These are phyloP conservation scores for Neopestalotiopsis rosae DNA, from an alignment of 2,329 filamentous ascomycete species.

Conservation along the genomic window DNA sequence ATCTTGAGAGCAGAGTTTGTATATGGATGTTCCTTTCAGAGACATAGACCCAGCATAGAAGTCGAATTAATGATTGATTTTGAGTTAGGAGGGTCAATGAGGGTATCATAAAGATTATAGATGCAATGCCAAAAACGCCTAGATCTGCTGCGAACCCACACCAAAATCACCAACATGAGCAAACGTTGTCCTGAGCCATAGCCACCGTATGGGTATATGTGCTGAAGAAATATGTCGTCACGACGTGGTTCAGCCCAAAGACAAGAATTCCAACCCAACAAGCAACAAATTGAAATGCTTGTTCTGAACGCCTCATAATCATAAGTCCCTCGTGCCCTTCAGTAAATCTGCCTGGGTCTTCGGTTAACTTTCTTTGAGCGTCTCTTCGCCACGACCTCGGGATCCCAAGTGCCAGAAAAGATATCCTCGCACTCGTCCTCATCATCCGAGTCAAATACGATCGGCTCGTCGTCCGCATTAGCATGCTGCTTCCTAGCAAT, in stretches of 20 bases:
- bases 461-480: conserved; percentile 30
- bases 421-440: conserved; percentile 72
- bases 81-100: background rate
- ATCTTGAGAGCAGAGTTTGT: conserved; percentile 8
- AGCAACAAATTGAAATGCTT: background rate
- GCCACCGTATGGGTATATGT: background rate
- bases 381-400: conserved; percentile 54
- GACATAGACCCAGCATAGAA: background rate
- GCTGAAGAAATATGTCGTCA: background rate
- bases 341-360: background rate
- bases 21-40: background rate
- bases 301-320: background rate
- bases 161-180: background rate
- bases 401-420: conserved; percentile 67
- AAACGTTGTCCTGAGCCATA: background rate
- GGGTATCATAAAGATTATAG: conserved; percentile 11
- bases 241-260: background rate
- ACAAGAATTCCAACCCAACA: background rate
- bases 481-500: conserved; percentile 17
- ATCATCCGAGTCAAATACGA: conserved; percentile 67
- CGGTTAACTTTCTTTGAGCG: conserved; percentile 43
- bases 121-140: background rate
- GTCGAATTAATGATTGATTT: background rate
- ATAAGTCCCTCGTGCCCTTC: background rate
- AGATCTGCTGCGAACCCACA: background rate